Conservation (phyloP, 805 yeast species). For the Schizosaccharomyces japonicus region DNA sequence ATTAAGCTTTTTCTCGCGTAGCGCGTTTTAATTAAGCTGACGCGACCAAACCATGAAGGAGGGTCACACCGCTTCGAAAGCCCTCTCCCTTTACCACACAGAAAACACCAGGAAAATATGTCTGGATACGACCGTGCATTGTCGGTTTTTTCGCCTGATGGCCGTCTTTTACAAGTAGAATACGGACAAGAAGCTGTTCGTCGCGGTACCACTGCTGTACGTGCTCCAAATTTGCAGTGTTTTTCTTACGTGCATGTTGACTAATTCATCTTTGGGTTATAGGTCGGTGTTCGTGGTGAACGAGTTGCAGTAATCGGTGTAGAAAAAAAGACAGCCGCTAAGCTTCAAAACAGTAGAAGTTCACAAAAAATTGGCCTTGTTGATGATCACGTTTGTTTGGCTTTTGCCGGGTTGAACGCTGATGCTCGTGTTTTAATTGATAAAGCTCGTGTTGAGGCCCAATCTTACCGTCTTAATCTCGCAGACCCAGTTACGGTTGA, state of each 20-base stretch:
- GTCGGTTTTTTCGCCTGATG: constrained; percentile 39
- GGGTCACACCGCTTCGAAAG: too few relatives aligned
- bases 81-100: too few relatives aligned
- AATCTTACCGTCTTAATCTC: constrained; percentile 73
- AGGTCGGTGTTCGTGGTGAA: constrained; percentile 76
- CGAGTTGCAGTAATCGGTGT: constrained; percentile 82
- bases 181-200: constrained; percentile 94
- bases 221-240: not conserved
- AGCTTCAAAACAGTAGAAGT: constrained; percentile 88
- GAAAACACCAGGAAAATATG: too few relatives aligned
- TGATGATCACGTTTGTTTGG: constrained; percentile 72
- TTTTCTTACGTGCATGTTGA: not conserved
- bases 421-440: constrained; percentile 88
- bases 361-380: constrained; percentile 82
- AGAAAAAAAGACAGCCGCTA: constrained; percentile 84
- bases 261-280: not conserved
- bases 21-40: too few relatives aligned
- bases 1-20: too few relatives aligned
- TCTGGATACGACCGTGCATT: constrained; percentile 98
- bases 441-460: constrained; percentile 90
- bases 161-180: constrained; percentile 48
- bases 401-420: constrained; percentile 96
- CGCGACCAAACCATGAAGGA: too few relatives aligned
- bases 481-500: constrained; percentile 86
- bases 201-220: constrained; percentile 75